Base-by-base conservation (phyloP, 2,329 filamentous ascomycete genomes). In the Ampelomyces quisqualis region DNA sequence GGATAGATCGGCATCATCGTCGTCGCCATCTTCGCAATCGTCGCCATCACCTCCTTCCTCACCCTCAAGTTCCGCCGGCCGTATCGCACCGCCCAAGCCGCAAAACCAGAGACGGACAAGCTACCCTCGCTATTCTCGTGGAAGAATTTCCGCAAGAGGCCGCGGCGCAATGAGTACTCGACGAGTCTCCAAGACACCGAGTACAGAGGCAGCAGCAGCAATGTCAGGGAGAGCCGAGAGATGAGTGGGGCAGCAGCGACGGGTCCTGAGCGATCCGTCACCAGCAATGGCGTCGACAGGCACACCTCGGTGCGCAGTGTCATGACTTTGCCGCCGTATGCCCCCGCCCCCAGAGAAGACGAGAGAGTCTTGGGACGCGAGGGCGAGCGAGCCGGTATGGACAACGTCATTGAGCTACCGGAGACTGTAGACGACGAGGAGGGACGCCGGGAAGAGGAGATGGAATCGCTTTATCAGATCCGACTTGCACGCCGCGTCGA, bases 401-500 rank as follows among this genome's bases (percentile, higher is more conserved):
- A 98, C 58, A 80, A 88, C 3, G 90, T 98, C 0, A 72, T 97
- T 9, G 90, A 96, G 65, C 81, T 87, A 52, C 90, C 90, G 0
- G 84, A 88, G 60, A 88, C 85, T 0, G 78, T 75, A 7, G 88
- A 95, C 36, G 86, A 90, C 38, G 82, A 94, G 51, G 89, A 95
- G 64, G 70, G 72, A 2, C 73, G 89, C 38, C 79, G 93, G 9
- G 90, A 97, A 49, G 81, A 88, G 19, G 88, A 96, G 67, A 97
- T 97, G 93, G 87, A 93, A 48, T 81, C 87, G 0, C 70, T 97
- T 27, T 97, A 95, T 66, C 89, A 95, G 66, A 91, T 97, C 44
- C 84, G 93, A 9, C 64, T 87, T 9, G 82, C 88, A 13, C 80
- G 93, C 38, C 81, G 90, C 36, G 77, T 80, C 40, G 86, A 94